phyloP scores from a whole-genome alignment of 169 alveolate species.

The Plasmodium inui region DNA sequence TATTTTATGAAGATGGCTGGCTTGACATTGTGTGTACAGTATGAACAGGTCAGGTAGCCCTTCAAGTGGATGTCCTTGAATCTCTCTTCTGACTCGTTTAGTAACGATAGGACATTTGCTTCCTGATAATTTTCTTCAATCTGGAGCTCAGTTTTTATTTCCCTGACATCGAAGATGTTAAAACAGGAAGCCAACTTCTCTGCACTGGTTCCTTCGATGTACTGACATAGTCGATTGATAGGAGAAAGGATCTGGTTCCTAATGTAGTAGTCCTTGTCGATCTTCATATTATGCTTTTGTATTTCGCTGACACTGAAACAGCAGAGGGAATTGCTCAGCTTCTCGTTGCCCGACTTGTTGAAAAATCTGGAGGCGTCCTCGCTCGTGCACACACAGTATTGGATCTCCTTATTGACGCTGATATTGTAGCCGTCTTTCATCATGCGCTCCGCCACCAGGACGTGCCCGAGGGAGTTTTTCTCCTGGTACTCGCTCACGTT shows the following conservation, averaged over 20 bases:
- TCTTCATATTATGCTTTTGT: conserved; percentile 80
- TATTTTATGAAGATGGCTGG: conserved; percentile 68
- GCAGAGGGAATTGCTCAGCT: conserved; percentile 84
- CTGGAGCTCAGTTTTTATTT: conserved; percentile 59
- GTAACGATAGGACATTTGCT: conserved; percentile 56
- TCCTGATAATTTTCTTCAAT: conserved; percentile 42
- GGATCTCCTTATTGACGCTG: conserved; percentile 92
- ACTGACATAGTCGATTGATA: conserved; percentile 91
- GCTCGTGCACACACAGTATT: conserved; percentile 92
- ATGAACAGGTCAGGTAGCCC: conserved; percentile 50
- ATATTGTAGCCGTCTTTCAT: conserved; percentile 88
- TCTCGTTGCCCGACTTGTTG: conserved; percentile 39
- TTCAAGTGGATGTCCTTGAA: conserved; percentile 61
- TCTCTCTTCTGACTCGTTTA: conserved; percentile 65
- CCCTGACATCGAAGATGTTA: conserved; percentile 53
- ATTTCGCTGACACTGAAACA: conserved; percentile 93
- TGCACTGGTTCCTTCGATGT: conserved; percentile 91
- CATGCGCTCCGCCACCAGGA: conserved; percentile 93
- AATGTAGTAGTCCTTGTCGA: conserved; percentile 93
- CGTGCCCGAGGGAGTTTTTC: conserved; percentile 95
- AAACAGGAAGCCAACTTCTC: conserved; percentile 80
- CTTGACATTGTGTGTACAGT: conserved; percentile 45
- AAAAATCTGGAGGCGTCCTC: conserved; percentile 36
- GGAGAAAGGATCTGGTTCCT: conserved; percentile 95
- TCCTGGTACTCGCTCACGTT: conserved; percentile 88